phyloP scores from a whole-genome alignment of 75 land plant species.

The Azolla pinnata region DNA sequence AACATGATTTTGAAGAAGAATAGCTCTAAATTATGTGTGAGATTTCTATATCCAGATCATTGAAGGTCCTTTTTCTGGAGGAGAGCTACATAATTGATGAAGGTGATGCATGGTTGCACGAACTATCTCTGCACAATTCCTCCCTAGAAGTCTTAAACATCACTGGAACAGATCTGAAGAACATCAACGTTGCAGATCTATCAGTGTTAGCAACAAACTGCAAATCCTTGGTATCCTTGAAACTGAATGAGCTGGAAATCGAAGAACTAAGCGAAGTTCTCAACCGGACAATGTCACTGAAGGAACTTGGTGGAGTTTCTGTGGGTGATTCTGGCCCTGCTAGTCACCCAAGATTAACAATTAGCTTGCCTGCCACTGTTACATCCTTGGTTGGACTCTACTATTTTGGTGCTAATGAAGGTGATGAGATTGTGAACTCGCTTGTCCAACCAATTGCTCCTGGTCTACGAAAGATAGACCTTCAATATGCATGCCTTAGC shows the following conservation, averaged over 20 bases:
- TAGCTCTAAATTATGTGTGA: no score
- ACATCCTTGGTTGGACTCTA: slow-evolving; percentile 50
- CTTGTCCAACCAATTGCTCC: slow-evolving; percentile 43
- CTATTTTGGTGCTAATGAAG: slow-evolving; percentile 38
- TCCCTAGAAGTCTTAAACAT: slow-evolving; percentile 62
- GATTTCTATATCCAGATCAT: slow-evolving; percentile 33
- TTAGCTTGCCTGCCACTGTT: slow-evolving; percentile 46
- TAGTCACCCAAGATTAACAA: slow-evolving; percentile 7
- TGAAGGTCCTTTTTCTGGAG: slow-evolving; percentile 57
- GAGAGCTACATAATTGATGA: slow-evolving; percentile 63
- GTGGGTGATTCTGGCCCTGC: slow-evolving; percentile 18
- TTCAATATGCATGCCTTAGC: slow-evolving; percentile 51
- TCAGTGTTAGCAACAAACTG: slow-evolving; percentile 62
- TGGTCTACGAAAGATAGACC: slow-evolving; percentile 60
- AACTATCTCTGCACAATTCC: slow-evolving; percentile 51
- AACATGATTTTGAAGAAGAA: no score
- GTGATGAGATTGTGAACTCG: slow-evolving; percentile 27
- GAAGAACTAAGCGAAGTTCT: slow-evolving; percentile 39
- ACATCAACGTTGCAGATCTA: slow-evolving; percentile 37
- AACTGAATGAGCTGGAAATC: slow-evolving; percentile 62
- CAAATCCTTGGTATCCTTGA: slow-evolving; percentile 46
- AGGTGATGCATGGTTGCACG: slow-evolving; percentile 79
- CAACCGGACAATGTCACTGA: slow-evolving; percentile 31
- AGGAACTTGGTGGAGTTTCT: slow-evolving; percentile 74
- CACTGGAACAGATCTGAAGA: slow-evolving; percentile 49